These are phyloP conservation scores for Lentinus brumalis DNA, from an alignment of 768 basidiomycete species.

Conservation along the genomic window DNA sequence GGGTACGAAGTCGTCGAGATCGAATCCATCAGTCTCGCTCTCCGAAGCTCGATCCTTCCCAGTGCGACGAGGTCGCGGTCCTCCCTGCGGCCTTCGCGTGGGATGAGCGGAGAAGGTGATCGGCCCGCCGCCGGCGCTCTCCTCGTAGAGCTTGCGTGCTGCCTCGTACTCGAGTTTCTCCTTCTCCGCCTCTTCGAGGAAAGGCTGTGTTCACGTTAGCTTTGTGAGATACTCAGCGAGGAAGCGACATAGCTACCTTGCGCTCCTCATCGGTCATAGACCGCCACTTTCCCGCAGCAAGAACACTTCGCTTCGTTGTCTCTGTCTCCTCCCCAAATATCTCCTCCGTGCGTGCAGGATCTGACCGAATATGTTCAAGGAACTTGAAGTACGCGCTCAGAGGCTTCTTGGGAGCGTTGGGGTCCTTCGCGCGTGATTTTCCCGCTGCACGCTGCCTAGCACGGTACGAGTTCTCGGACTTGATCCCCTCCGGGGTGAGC, in stretches of 20 bases:
- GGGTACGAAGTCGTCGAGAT: too few species aligned
- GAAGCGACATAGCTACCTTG: conserved; percentile 55
- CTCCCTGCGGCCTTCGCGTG: too few species aligned
- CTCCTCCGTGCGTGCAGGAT: conserved; percentile 66
- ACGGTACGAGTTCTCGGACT: conserved; percentile 88
- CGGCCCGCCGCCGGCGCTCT: conserved; percentile 68
- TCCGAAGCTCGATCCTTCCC: too few species aligned
- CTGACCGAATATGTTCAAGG: conserved; percentile 84
- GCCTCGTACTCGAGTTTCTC: conserved; percentile 94
- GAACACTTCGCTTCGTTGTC: conserved; percentile 91
- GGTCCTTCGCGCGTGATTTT: conserved; percentile 92
- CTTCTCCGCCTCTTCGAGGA: conserved; percentile 89
- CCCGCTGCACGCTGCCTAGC: conserved; percentile 92
- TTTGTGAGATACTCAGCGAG: neutral
- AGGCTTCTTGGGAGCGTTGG: conserved; percentile 95
- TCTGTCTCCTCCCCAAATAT: conserved; percentile 91
- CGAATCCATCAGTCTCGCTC: too few species aligned
- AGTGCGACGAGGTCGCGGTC: too few species aligned
- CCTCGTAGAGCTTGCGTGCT: conserved; percentile 84
- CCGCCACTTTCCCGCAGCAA: conserved; percentile 92
- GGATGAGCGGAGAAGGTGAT: conserved; percentile 62
- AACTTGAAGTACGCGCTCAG: conserved; percentile 95
- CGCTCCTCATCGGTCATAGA: conserved; percentile 92
- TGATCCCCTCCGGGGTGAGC: conserved; percentile 92
- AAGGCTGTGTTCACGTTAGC: conserved; percentile 59